These are phyloP conservation scores for Flaveria linearis DNA, from an alignment of 129 eudicot species.

Conservation along the genomic window DNA sequence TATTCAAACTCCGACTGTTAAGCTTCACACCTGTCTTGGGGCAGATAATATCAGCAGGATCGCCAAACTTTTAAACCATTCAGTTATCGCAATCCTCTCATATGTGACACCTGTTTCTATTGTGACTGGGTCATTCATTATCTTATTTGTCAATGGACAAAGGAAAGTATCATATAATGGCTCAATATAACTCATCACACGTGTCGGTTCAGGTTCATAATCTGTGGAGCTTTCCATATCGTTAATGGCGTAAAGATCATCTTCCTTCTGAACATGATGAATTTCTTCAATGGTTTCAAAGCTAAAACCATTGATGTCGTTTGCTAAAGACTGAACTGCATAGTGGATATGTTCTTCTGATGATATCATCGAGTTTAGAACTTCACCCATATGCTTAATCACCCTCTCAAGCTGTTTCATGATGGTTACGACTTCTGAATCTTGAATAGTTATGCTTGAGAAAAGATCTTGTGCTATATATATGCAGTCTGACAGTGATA, in stretches of 20 bases:
- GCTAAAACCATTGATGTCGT: slow-evolving; percentile 45
- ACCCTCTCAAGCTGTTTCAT: slow-evolving; percentile 51
- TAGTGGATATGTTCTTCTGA: slow-evolving; percentile 35
- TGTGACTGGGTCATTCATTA: slow-evolving; percentile 80
- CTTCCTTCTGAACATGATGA: slow-evolving; percentile 33
- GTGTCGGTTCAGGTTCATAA: slow-evolving; percentile 17
- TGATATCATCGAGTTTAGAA: slow-evolving; percentile 41
- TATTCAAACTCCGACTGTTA: slow-evolving; percentile 34
- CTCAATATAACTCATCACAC: slow-evolving; percentile 45
- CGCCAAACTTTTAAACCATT: slow-evolving; percentile 54
- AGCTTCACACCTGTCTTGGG: slow-evolving; percentile 59
- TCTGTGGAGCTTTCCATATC: slow-evolving; percentile 37
- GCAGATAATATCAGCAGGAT: slow-evolving; percentile 47
- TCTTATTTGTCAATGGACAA: slow-evolving; percentile 70
- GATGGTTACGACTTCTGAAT: slow-evolving; percentile 25
- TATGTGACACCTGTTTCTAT: slow-evolving; percentile 72
- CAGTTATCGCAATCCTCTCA: slow-evolving; percentile 53
- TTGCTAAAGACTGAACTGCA: slow-evolving; percentile 44
- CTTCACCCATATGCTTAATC: slow-evolving; percentile 47
- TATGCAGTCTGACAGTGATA: slow-evolving; percentile 35
- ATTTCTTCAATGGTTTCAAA: slow-evolving; percentile 25
- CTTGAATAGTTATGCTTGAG: slow-evolving; percentile 25
- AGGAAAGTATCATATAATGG: slow-evolving; percentile 59
- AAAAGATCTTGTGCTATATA: slow-evolving; percentile 41
- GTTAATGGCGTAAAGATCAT: slow-evolving; percentile 57